These are phyloP conservation scores for Mangifera indica DNA, from an alignment of 345 rosid genomes.

Conservation along the genomic window DNA sequence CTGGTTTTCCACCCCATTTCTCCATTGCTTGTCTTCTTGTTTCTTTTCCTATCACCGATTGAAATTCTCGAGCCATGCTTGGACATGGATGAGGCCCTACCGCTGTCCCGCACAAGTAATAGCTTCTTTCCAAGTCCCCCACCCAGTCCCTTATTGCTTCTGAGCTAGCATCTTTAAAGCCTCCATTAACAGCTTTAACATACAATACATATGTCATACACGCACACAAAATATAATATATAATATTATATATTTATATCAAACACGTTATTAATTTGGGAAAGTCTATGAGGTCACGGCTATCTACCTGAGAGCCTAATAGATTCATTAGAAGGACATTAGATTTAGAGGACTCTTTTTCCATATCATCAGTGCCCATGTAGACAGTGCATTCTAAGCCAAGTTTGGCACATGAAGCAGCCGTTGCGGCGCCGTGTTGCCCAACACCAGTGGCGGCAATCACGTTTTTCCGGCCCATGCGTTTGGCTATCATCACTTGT, in stretches of 20 bases:
- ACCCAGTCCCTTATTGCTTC: constrained; percentile 78
- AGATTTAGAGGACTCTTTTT: constrained; percentile 59
- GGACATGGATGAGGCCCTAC: constrained; percentile 94
- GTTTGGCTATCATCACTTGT: constrained; percentile 80
- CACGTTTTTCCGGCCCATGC: constrained; percentile 55
- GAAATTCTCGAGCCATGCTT: constrained; percentile 74
- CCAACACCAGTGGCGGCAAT: constrained; percentile 86
- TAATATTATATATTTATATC: no score
- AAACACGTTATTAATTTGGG: background rate
- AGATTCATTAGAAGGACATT: constrained; percentile 59
- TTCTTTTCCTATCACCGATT: constrained; percentile 80
- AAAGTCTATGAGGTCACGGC: no score
- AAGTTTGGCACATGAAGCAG: constrained; percentile 82
- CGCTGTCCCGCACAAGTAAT: constrained; percentile 54
- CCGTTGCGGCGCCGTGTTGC: constrained; percentile 86
- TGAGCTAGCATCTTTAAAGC: constrained; percentile 72
- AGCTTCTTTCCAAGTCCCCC: constrained; percentile 41
- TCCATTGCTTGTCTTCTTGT: constrained; percentile 74
- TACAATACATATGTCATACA: constrained; percentile 15
- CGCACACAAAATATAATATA: no score
- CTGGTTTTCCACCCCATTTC: constrained; percentile 88
- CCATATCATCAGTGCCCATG: constrained; percentile 69
- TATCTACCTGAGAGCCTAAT: constrained; percentile 57
- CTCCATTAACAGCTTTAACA: constrained; percentile 61
- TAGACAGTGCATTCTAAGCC: constrained; percentile 56